Evolutionary conservation across 495 filamentous ascomycete genomes (phyloP).

Genomic region (Pyrenula aspistea): DNA sequence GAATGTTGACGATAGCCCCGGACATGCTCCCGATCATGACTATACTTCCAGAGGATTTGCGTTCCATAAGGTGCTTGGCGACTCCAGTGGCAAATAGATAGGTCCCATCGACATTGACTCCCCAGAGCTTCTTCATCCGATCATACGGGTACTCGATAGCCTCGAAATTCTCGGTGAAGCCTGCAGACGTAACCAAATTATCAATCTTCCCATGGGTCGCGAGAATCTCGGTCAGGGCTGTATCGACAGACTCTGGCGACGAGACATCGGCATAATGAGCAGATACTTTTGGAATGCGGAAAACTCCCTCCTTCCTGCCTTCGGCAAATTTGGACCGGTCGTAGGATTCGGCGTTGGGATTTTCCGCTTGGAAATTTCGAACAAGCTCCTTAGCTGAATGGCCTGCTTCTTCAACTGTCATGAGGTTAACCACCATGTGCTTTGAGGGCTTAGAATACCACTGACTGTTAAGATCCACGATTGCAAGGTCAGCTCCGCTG

Average conservation of each 20-base stretch:
- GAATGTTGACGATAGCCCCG: slow-evolving; percentile 82
- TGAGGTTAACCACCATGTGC: too few relatives aligned
- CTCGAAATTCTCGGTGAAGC: slow-evolving; percentile 92
- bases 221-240: slow-evolving; percentile 57
- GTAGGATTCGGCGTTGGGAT: slow-evolving; percentile 61
- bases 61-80: slow-evolving; percentile 79
- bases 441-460: slow-evolving; percentile 11
- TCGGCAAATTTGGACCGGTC: slow-evolving; percentile 7
- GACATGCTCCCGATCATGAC: slow-evolving; percentile 96
- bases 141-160: slow-evolving; percentile 81
- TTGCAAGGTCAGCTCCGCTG: slow-evolving; percentile 77
- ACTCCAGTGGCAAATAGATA: slow-evolving; percentile 78
- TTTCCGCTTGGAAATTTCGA: slow-evolving; percentile 60
- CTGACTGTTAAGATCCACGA: slow-evolving; percentile 87
- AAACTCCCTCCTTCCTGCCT: neutral
- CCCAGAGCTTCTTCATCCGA: slow-evolving; percentile 82
- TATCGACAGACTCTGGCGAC: slow-evolving; percentile 59
- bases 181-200: slow-evolving; percentile 86
- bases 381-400: slow-evolving; percentile 60
- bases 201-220: slow-evolving; percentile 70
- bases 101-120: slow-evolving; percentile 89
- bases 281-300: slow-evolving; percentile 67
- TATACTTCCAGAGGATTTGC: slow-evolving; percentile 68
- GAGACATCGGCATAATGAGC: slow-evolving; percentile 85
- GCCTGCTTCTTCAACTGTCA: slow-evolving; percentile 68